Evolutionary conservation across 768 basidiomycete genomes (phyloP).

Genomic region (Suillus bovinus): DNA sequence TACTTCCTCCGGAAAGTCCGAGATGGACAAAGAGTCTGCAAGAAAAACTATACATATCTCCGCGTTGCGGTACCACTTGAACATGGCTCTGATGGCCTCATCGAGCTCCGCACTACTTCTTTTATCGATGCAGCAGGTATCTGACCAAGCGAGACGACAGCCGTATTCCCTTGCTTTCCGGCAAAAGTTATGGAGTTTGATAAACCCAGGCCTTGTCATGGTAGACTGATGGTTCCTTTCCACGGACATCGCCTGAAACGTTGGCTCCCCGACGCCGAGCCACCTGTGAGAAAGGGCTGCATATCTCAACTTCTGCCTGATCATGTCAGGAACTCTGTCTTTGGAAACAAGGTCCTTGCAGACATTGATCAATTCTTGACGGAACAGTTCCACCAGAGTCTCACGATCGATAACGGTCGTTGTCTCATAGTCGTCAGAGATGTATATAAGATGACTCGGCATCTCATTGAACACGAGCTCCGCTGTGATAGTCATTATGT

Average conservation of each 20-base stretch:
- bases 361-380: neutral
- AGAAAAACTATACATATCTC: constrained; percentile 24
- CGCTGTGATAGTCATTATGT: neutral
- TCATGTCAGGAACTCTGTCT: neutral
- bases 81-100: constrained; percentile 32
- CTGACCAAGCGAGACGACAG: constrained; percentile 24
- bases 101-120: constrained; percentile 30
- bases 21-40: constrained; percentile 5
- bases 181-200: constrained; percentile 20
- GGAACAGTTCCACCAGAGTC: neutral
- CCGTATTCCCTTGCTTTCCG: constrained; percentile 14
- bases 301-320: constrained; percentile 1
- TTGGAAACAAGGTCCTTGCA: neutral
- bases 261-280: constrained; percentile 1
- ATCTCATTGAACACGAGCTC: constrained; percentile 9
- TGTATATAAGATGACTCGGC: constrained; percentile 9
- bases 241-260: constrained; percentile 7
- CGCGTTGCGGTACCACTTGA: constrained; percentile 23
- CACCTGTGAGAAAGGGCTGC: constrained; percentile 8
- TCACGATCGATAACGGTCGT: neutral
- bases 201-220: constrained; percentile 11
- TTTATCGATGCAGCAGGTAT: constrained; percentile 30
- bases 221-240: neutral
- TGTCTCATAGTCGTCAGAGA: neutral
- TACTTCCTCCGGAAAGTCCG: constrained; percentile 17